phyloP scores from a whole-genome alignment of 2,329 filamentous ascomycete genomes.

The Venturiaceae sp. region DNA sequence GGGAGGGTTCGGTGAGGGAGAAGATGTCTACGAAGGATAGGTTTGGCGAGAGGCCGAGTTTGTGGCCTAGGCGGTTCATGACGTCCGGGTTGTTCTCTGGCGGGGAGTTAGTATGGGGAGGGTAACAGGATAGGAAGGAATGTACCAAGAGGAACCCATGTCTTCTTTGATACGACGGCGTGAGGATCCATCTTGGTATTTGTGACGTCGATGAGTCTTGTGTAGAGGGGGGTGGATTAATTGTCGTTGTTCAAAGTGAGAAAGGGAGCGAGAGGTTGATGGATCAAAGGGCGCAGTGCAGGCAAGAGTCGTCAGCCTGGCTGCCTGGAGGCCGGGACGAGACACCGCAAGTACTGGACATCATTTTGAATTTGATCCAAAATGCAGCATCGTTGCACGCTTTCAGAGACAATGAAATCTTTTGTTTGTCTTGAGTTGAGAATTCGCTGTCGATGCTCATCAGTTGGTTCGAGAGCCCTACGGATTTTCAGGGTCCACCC shows the following conservation, averaged over 20 bases:
- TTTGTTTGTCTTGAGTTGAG: no score
- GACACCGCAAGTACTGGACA: background rate
- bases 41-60: conserved; percentile 36
- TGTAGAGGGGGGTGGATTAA: no score
- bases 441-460: background rate
- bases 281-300: background rate
- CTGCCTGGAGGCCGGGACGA: background rate
- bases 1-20: conserved; percentile 39
- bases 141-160: conserved; percentile 7
- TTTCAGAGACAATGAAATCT: no score
- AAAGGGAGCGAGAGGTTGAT: background rate
- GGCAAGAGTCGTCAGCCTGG: background rate
- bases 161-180: conserved; percentile 1
- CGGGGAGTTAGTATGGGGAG: background rate
- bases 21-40: conserved; percentile 46
- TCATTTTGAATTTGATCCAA: no score
- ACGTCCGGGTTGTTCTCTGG: conserved; percentile 48
- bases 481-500: background rate
- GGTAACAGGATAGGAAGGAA: background rate
- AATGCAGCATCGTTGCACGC: no score
- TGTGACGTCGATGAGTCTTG: background rate
- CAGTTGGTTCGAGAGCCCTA: background rate
- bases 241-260: background rate
- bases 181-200: conserved; percentile 4
- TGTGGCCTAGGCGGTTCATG: conserved; percentile 37